Percentiles rank a stretch among this genome's conserved stretches.
phyloP scores from a whole-genome alignment of 331 rosid genomes.

The Cydonia oblonga region DNA sequence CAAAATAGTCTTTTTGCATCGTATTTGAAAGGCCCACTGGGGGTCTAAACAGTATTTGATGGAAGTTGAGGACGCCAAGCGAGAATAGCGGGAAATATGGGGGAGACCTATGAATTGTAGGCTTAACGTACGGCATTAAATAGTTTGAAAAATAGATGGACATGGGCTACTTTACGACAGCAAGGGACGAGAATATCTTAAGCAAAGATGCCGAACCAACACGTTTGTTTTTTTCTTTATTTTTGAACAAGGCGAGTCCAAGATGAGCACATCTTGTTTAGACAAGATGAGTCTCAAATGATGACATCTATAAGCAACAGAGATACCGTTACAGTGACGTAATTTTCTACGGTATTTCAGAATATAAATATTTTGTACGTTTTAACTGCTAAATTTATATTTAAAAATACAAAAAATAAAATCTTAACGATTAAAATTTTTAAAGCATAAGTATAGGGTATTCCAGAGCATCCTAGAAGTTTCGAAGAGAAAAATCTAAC shows the following conservation, averaged over 20 bases:
- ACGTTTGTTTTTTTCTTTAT: neutral
- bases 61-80: neutral
- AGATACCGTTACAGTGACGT: too few species aligned
- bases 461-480: too few species aligned
- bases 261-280: too few species aligned
- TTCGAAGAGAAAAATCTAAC: too few species aligned
- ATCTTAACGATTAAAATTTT: too few species aligned
- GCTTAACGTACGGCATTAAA: constrained; percentile 16
- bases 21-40: neutral
- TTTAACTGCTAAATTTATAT: too few species aligned
- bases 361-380: too few species aligned
- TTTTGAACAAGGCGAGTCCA: neutral
- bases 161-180: constrained; percentile 31
- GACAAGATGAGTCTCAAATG: neutral
- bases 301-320: neutral
- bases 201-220: constrained; percentile 24
- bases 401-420: too few species aligned
- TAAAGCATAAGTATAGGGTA: too few species aligned
- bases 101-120: neutral
- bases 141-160: constrained; percentile 11
- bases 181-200: constrained; percentile 39
- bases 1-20: neutral
- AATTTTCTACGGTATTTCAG: fast-evolving
- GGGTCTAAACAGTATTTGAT: neutral
- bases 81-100: neutral